Percentiles rank a stretch among this genome's conserved stretches.
Evolutionary conservation across 2,329 filamentous ascomycete genomes (phyloP).

Genomic region (Penicillium oxalicum): DNA sequence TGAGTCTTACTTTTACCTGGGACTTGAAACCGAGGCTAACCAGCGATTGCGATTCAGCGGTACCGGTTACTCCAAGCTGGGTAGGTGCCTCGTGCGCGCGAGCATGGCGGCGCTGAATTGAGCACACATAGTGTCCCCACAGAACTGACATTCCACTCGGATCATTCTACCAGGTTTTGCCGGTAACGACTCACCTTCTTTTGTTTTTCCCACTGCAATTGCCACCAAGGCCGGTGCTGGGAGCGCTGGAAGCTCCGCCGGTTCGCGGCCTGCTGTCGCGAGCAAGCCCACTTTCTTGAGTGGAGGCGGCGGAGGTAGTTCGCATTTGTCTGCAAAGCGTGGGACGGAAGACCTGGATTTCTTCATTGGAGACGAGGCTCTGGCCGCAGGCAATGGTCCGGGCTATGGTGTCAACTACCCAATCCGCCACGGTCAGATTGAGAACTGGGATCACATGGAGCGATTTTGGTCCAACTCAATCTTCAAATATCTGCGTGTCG

Average conservation of each 20-base stretch:
- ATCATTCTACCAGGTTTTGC: constrained; percentile 67
- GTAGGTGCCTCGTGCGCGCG: constrained; percentile 48
- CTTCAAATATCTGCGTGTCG: constrained; percentile 97
- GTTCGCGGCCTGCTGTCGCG: constrained; percentile 79
- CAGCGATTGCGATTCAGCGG: constrained; percentile 57
- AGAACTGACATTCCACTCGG: constrained; percentile 29
- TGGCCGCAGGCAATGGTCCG: constrained; percentile 75
- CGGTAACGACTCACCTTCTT: constrained; percentile 97
- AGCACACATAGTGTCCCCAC: constrained; percentile 1
- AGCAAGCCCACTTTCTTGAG: constrained; percentile 96
- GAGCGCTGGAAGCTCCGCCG: constrained; percentile 67
- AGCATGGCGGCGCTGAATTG: constrained; percentile 4
- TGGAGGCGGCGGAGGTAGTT: constrained; percentile 74
- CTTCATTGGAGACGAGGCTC: constrained; percentile 96
- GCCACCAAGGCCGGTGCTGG: constrained; percentile 76
- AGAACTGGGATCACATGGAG: constrained; percentile 99
- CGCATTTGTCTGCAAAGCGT: constrained; percentile 83
- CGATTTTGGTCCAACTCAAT: constrained; percentile 99
- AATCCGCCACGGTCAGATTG: constrained; percentile 94
- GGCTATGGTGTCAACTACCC: constrained; percentile 97
- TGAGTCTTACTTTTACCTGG: constrained; percentile 51
- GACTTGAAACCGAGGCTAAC: constrained; percentile 18
- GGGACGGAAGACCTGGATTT: constrained; percentile 97
- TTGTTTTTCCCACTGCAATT: constrained; percentile 98
- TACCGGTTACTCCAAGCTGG: constrained; percentile 98